A percentile compares a stretch with the other conserved stretches of the same genome.
phyloP scores from a whole-genome alignment of 371 early-diverging fungal genomes.

The Rhizomucor miehei region DNA sequence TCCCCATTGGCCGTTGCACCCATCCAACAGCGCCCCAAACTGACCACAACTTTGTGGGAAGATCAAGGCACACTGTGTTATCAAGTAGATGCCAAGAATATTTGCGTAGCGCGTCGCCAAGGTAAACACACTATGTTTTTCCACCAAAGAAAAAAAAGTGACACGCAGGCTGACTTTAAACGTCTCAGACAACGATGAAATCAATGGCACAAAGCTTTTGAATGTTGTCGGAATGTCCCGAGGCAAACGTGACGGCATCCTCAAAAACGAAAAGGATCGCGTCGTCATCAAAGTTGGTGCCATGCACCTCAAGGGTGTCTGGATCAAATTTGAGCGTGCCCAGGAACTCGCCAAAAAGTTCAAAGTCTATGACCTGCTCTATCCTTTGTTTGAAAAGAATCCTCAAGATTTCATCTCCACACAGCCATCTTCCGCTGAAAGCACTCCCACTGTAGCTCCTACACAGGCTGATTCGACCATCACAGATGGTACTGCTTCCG shows the following conservation, averaged over 20 bases:
- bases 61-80: slow-evolving; percentile 75
- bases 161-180: background rate
- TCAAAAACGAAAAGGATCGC: slow-evolving; percentile 84
- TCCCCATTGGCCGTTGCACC: background rate
- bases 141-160: background rate
- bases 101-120: slow-evolving; percentile 72
- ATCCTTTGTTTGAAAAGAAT: slow-evolving; percentile 75
- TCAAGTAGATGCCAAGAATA: slow-evolving; percentile 71
- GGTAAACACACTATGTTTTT: slow-evolving; percentile 34
- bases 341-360: slow-evolving; percentile 67
- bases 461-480: no score
- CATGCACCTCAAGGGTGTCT: slow-evolving; percentile 88
- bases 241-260: slow-evolving; percentile 84
- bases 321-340: slow-evolving; percentile 79
- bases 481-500: no score
- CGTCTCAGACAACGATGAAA: slow-evolving; percentile 73
- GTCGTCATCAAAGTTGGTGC: slow-evolving; percentile 86
- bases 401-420: slow-evolving; percentile 39
- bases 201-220: slow-evolving; percentile 83
- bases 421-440: background rate
- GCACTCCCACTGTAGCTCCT: background rate
- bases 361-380: slow-evolving; percentile 66
- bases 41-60: slow-evolving; percentile 77
- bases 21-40: slow-evolving; percentile 37
- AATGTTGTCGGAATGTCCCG: slow-evolving; percentile 89